A percentile compares a stretch with the other conserved stretches of the same genome.
phyloP scores from a whole-genome alignment of 2,329 filamentous ascomycete genomes.

The Geosmithia morbida region DNA sequence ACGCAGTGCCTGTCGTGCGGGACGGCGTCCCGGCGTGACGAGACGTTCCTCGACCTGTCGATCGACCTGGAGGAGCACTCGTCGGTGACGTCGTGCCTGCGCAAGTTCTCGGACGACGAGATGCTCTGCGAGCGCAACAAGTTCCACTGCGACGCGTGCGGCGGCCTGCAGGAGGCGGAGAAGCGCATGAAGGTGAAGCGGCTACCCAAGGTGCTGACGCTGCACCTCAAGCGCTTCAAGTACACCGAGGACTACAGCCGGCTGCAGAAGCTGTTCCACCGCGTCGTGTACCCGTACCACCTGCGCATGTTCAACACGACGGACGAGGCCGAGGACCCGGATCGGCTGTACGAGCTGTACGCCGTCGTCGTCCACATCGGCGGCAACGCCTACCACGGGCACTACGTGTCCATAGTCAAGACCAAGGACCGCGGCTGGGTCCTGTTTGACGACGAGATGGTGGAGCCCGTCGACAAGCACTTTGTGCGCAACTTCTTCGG shows the following conservation, averaged over 20 bases:
- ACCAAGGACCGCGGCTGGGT: conserved; percentile 93
- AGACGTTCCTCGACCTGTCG: conserved; percentile 89
- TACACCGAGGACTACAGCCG: conserved; percentile 93
- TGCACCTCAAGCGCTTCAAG: conserved; percentile 95
- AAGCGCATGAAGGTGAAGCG: conserved; percentile 99
- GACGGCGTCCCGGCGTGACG: conserved; percentile 85
- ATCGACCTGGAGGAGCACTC: conserved; percentile 93
- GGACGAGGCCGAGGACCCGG: conserved; percentile 84
- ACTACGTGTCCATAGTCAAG: conserved; percentile 97
- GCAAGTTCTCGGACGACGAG: conserved; percentile 94
- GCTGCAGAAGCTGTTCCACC: conserved; percentile 90
- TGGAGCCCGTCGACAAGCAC: conserved; percentile 92
- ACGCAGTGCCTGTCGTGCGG: conserved; percentile 95
- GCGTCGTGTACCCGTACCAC: conserved; percentile 94
- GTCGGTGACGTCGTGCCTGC: conserved; percentile 86
- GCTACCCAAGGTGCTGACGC: conserved; percentile 75
- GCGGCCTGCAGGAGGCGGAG: conserved; percentile 90
- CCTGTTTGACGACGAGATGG: conserved; percentile 95
- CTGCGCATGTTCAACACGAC: conserved; percentile 95
- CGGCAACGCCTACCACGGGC: conserved; percentile 89
- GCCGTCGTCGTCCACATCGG: conserved; percentile 96
- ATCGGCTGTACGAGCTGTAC: conserved; percentile 90
- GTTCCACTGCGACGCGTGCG: conserved; percentile 96
- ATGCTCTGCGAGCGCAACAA: conserved; percentile 98
- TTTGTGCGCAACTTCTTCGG: conserved; percentile 97